Base-by-base conservation (phyloP, 1,284 basidiomycete genomes). In the Puccinia hordei region DNA sequence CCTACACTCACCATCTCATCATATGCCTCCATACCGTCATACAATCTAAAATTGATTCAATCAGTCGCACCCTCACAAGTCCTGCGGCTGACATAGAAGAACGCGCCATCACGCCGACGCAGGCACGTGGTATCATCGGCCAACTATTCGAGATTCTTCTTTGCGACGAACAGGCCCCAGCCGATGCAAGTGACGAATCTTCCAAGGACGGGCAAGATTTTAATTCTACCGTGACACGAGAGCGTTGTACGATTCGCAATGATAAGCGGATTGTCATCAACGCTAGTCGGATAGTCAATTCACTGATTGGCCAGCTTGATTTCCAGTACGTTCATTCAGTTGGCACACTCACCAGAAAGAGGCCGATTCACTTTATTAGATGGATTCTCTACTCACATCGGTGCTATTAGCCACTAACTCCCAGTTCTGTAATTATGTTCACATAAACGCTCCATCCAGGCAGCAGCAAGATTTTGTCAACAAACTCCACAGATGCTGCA, bases 291-390 rank as follows among this genome's bases (percentile, higher is more conserved):
- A 89, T 95, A 33, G 87, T 93, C 33, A 90, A 88, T 63, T 84
- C 90, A n/a, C 86, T 96, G 8, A 88, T 91, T 12, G 91, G 91
- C 85, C 89, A 89, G 33, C 84, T 92, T 74, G 85, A 88, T 8
- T 84, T 86, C 4, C 89, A 89, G 93, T 94, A 82, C 87, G 80
- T 75, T 53, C 19, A 74, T 69, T 69, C 46, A 55, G 5, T 13
- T 35, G 19, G 12, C 38, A 41, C 30, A 35, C 9, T 57, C 8
- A 57, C 19, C 5, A 57, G 24, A 24, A 10, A 57, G 55, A 27
- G 55, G 24, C 8, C 1, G 55, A 24, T 2, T 12, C 55, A 57
- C 55, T n/a, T 57, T n/a, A 22, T 5, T 35, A 44, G 10, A 9
- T 44, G 19, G 69, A 41, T 59, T 38, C 35, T 41, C 63, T n/a